Evolutionary conservation across 768 basidiomycete species (phyloP).

Genomic region (Agaricus subrufescens): DNA sequence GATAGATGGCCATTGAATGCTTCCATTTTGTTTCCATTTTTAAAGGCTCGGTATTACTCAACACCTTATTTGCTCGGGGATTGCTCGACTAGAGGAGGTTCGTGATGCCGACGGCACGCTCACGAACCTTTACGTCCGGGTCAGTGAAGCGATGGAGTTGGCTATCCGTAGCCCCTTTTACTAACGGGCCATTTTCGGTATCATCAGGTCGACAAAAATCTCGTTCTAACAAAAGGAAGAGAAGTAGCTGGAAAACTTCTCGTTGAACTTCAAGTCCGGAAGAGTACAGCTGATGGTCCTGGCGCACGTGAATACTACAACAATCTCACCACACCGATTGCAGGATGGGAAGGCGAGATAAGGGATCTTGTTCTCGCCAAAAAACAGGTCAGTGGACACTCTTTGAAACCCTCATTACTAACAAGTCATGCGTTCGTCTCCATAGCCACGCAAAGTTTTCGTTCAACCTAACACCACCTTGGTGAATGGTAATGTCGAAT

Average conservation of each 20-base stretch:
- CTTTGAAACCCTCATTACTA: constrained; percentile 3
- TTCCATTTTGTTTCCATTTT: not conserved
- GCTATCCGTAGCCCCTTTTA: not conserved
- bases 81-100: constrained; percentile 68
- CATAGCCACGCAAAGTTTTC: constrained; percentile 78
- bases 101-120: constrained; percentile 52
- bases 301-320: constrained; percentile 80
- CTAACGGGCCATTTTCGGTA: constrained; percentile 8
- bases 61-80: constrained; percentile 65
- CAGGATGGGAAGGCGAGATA: constrained; percentile 71
- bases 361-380: constrained; percentile 74
- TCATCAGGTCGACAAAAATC: constrained; percentile 63
- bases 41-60: constrained; percentile 77
- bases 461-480: constrained; percentile 79
- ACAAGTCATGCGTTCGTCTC: constrained; percentile 4
- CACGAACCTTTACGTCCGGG: constrained; percentile 66
- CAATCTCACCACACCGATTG: constrained; percentile 68
- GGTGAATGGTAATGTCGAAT: constrained; percentile 58
- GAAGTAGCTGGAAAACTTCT: constrained; percentile 70
- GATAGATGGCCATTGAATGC: not conserved
- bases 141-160: constrained; percentile 25
- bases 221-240: constrained; percentile 61
- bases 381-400: constrained; percentile 50
- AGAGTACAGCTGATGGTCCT: constrained; percentile 78
- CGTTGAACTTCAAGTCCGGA: constrained; percentile 77